Base-by-base conservation (phyloP, 202 grass and related monocot genomes). In the Eragrostis tef region DNA sequence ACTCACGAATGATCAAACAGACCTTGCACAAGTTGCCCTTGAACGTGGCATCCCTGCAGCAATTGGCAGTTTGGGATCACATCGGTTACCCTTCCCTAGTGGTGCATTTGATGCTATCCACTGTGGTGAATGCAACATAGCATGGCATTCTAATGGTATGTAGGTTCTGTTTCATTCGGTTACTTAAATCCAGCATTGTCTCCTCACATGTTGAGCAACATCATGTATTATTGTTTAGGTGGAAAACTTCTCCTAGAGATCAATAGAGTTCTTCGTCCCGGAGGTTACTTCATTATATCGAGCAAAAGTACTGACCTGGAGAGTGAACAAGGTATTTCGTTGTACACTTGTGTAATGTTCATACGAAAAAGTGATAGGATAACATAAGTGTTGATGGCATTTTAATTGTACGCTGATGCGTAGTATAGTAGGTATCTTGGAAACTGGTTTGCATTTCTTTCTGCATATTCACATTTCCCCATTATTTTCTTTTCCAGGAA, bases 201-300 rank as follows among this genome's bases (percentile, higher is more conserved):
- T 62, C 67, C 51, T 79, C 4, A 14, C 59, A 83, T 74, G 2
- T 20, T 79, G 81, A 64, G 46, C 24, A 64, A 75, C 47, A 79
- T 46, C 24, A 69, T 78, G 42, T 70, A 57, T 83, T 83, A 24
- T 51, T 87, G 79, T 43, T 83, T 83, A 94, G 92, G 95, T 52
- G 92, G 95, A 64, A 94, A 86, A 71, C 84, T 94, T 21, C 90
- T 98, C 65, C 85, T 98, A 80, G 95, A 98, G 79, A 94, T 98
- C 59, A 98, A 98, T 87, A 89, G 95, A 73, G 84, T 98, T 81
- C 84, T 98, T 64, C 92, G 95, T 63, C 95, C 95, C 29, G 95
- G 95, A 82, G 95, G 95, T 79, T 98, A 98, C 77, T 94, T 94
- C 64, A 90, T 98, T 77, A 93, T 90, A 51, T 94, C 92, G 58